Percentiles rank a stretch among this genome's conserved stretches.
phyloP scores from a whole-genome alignment of 495 filamentous ascomycete genomes.

The Aspergillus affinis region DNA sequence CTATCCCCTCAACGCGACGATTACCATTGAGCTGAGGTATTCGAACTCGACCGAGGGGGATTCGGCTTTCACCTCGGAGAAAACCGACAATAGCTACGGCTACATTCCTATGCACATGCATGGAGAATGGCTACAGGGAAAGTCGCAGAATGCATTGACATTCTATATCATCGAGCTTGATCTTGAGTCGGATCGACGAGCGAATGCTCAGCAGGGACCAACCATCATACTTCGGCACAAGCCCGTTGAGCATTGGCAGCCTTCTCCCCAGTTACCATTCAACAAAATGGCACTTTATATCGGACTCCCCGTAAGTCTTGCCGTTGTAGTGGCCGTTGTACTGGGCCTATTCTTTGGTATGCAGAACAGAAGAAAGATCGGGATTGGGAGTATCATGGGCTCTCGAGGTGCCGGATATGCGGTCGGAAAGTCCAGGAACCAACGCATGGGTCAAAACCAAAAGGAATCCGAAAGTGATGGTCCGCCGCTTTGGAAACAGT shows the following conservation, averaged over 20 bases:
- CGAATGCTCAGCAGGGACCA: conserved; percentile 28
- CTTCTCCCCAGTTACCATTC: conserved; percentile 23
- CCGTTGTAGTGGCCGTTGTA: conserved; percentile 22
- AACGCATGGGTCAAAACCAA: conserved; percentile 12
- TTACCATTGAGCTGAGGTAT: conserved; percentile 40
- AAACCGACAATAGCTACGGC: conserved; percentile 38
- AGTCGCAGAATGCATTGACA: conserved; percentile 27
- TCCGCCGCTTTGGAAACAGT: conserved; percentile 10
- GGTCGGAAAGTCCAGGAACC: conserved; percentile 19
- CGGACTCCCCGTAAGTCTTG: conserved; percentile 26
- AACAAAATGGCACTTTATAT: conserved; percentile 27
- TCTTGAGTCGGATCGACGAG: conserved; percentile 22
- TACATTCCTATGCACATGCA: conserved; percentile 35
- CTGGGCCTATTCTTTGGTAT: conserved; percentile 26
- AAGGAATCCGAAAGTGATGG: conserved; percentile 7
- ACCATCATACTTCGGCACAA: conserved; percentile 24
- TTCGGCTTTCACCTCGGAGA: conserved; percentile 38
- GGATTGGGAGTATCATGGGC: conserved; percentile 16
- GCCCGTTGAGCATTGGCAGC: conserved; percentile 27
- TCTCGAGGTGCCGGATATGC: conserved; percentile 22
- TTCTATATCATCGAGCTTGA: conserved; percentile 33
- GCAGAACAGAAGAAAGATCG: conserved; percentile 23
- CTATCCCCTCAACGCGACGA: conserved; percentile 40
- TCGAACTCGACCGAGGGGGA: conserved; percentile 25
- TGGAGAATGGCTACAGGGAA: conserved; percentile 37